Conservation (phyloP, 1,139 yeast genomes). For the Taphrina deformans region DNA sequence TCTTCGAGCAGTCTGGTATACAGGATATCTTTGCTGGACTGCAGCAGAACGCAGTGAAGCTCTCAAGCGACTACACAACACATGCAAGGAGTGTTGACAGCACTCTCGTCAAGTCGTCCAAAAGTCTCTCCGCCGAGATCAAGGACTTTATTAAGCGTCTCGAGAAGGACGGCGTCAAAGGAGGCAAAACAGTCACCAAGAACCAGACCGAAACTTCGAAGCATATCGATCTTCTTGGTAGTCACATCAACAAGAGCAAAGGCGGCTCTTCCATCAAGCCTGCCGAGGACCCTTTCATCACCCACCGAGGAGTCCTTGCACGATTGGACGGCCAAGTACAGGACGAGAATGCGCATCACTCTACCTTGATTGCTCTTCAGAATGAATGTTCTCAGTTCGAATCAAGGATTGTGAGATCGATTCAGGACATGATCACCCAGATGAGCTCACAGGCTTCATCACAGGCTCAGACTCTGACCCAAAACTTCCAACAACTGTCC, state of each 20-base stretch:
- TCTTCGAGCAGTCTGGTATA: conserved; percentile 29
- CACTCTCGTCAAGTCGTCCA: conserved; percentile 39
- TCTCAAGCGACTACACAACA: conserved; percentile 15
- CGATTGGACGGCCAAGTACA: conserved; percentile 50
- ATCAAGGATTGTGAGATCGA: conserved; percentile 49
- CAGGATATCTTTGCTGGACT: conserved; percentile 25
- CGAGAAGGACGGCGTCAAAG: conserved; percentile 46
- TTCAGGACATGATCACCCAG: conserved; percentile 50
- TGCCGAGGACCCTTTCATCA: conserved; percentile 54
- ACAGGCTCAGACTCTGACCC: conserved; percentile 42
- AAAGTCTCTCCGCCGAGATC: conserved; percentile 46
- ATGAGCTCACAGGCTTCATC: conserved; percentile 44
- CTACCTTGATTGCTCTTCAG: conserved; percentile 50
- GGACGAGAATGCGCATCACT: conserved; percentile 52
- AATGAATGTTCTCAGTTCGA: conserved; percentile 50
- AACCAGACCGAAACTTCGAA: conserved; percentile 46
- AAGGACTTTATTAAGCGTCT: conserved; percentile 49
- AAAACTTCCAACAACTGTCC: conserved; percentile 43
- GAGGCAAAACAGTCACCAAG: conserved; percentile 48
- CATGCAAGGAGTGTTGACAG: conserved; percentile 23
- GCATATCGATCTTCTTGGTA: conserved; percentile 47
- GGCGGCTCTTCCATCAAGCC: conserved; percentile 41
- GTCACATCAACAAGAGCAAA: conserved; percentile 30
- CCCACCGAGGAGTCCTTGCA: conserved; percentile 47
- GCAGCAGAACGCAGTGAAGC: conserved; percentile 17